phyloP scores from a whole-genome alignment of 495 filamentous ascomycete genomes.

The Penicillium dipodomyicola region DNA sequence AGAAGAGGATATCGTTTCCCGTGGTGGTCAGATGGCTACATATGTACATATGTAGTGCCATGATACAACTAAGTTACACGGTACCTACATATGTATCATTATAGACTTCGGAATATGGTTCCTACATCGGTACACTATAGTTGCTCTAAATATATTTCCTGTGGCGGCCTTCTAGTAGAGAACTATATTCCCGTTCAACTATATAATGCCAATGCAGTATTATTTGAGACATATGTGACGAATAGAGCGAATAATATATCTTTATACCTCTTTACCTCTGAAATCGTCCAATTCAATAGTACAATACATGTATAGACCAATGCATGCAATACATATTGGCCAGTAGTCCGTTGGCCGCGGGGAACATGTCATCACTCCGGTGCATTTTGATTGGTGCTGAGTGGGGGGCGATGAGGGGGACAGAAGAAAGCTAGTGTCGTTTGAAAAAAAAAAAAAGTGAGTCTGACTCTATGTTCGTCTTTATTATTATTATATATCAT shows the following conservation, averaged over 20 bases:
- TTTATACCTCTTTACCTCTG: too few species aligned
- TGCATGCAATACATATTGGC: not conserved
- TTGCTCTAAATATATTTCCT: not conserved
- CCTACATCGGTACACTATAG: too few species aligned
- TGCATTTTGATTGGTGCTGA: conserved; percentile 5
- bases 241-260: too few species aligned
- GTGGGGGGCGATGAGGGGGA: conserved; percentile 4
- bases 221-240: too few species aligned
- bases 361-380: conserved; percentile 8
- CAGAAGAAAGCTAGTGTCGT: conserved; percentile 8
- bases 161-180: not conserved
- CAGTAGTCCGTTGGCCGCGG: conserved; percentile 2
- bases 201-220: too few species aligned
- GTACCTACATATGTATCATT: not conserved
- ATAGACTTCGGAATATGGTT: too few species aligned
- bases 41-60: too few species aligned
- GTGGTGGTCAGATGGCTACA: not conserved
- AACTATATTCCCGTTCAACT: not conserved
- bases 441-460: conserved; percentile 10
- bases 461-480: not conserved
- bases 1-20: not conserved
- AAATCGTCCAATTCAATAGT: too few species aligned
- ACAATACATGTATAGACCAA: too few species aligned
- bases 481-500: conserved; percentile 2
- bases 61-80: not conserved